Evolutionary conservation across 1,284 basidiomycete genomes (phyloP).

Genomic region (Naganishia sp.): DNA sequence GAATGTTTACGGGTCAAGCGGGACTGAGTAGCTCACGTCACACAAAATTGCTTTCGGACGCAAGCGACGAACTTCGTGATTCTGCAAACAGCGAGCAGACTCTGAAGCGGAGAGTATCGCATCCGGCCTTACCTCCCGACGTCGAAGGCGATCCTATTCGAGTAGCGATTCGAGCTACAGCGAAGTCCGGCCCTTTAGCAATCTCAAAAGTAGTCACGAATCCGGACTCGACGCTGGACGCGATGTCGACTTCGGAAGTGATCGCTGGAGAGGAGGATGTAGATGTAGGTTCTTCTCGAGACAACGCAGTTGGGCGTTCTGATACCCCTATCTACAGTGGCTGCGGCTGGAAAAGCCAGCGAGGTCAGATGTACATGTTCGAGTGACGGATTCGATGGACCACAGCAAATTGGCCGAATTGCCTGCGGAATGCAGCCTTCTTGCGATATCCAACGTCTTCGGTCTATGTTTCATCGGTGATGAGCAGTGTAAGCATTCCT

Average conservation of each 20-base stretch:
- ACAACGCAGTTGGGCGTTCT: neutral
- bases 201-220: neutral
- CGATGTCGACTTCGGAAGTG: conserved; percentile 10
- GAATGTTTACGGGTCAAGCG: conserved; percentile 23
- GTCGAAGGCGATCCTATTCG: conserved; percentile 17
- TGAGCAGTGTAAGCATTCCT: conserved; percentile 40
- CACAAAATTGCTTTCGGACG: conserved; percentile 14
- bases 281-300: conserved; percentile 6
- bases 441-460: conserved; percentile 51
- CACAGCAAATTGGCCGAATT: conserved; percentile 42
- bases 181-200: neutral
- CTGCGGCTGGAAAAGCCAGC: conserved; percentile 49
- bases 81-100: conserved; percentile 1
- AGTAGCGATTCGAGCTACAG: conserved; percentile 17
- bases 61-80: conserved; percentile 17
- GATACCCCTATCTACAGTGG: conserved; percentile 42
- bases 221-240: neutral
- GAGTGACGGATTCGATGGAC: conserved; percentile 44
- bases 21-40: conserved; percentile 15
- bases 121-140: neutral
- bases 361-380: conserved; percentile 52
- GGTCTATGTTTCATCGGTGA: conserved; percentile 53
- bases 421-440: conserved; percentile 50
- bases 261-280: conserved; percentile 28
- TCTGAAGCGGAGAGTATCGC: conserved; percentile 10